Percentiles rank a stretch among this genome's conserved stretches.
These are phyloP conservation scores for Fusarium keratoplasticum DNA, from an alignment of 2,329 filamentous ascomycete species.

Conservation along the genomic window DNA sequence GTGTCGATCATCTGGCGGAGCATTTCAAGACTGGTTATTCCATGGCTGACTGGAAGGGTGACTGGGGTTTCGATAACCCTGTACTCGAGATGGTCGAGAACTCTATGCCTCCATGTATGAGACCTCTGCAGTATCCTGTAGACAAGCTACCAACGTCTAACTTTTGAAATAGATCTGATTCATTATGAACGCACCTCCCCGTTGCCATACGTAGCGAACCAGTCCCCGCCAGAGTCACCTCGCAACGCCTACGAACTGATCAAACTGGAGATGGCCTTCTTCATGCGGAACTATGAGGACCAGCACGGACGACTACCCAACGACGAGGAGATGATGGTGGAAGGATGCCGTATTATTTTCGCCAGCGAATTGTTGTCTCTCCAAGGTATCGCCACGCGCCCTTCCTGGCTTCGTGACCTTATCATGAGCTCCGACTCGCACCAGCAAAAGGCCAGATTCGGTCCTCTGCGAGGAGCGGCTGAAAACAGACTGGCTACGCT, in stretches of 20 bases:
- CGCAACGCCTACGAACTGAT: conserved; percentile 71
- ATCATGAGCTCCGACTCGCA: conserved; percentile 62
- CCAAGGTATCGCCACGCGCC: conserved; percentile 52
- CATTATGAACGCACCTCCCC: conserved; percentile 70
- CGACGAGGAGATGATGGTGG: conserved; percentile 66
- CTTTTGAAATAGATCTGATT: conserved; percentile 68
- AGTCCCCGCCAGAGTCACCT: conserved; percentile 58
- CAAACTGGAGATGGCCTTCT: conserved; percentile 68
- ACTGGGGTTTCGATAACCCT: conserved; percentile 74
- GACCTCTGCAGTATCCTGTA: conserved; percentile 51
- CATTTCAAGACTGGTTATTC: conserved; percentile 75
- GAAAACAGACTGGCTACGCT: conserved; percentile 62
- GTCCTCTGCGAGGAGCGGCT: conserved; percentile 58
- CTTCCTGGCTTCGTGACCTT: conserved; percentile 69
- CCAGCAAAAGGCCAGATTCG: conserved; percentile 59
- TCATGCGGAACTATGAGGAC: conserved; percentile 58
- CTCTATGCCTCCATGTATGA: conserved; percentile 73
- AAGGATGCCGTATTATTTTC: conserved; percentile 70
- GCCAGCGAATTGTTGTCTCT: conserved; percentile 62
- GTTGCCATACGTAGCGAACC: conserved; percentile 63
- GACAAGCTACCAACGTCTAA: conserved; percentile 55
- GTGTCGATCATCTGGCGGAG: conserved; percentile 73
- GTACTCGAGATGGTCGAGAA: conserved; percentile 74
- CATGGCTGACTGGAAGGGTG: conserved; percentile 78
- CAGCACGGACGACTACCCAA: conserved; percentile 55